A percentile compares a stretch with the other conserved stretches of the same genome.
phyloP scores from a whole-genome alignment of 768 basidiomycete species.

The Clavaria fumosa region DNA sequence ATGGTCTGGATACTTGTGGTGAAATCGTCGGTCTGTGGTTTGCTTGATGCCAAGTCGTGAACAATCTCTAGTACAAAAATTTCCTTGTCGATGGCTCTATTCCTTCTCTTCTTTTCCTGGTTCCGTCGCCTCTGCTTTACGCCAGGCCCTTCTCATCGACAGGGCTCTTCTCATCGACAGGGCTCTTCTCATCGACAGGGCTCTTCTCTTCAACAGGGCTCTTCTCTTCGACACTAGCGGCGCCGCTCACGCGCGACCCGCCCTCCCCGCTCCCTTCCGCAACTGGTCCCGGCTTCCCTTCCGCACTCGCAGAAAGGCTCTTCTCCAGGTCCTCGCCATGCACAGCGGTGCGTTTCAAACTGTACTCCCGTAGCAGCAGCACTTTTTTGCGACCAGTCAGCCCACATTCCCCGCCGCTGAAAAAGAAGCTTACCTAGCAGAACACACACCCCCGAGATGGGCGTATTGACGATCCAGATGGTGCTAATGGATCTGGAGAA shows the following conservation, averaged over 20 bases:
- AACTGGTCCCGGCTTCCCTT: conserved; percentile 16
- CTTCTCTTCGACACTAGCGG: neutral
- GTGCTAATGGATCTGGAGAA: conserved; percentile 45
- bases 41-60: too few relatives aligned
- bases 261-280: too few relatives aligned
- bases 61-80: too few relatives aligned
- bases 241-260: neutral
- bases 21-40: too few relatives aligned
- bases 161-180: too few relatives aligned
- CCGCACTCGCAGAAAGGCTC: neutral
- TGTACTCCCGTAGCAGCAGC: conserved; percentile 42
- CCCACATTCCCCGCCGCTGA: neutral
- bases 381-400: conserved; percentile 20
- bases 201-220: neutral
- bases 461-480: conserved; percentile 54
- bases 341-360: conserved; percentile 37
- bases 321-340: conserved; percentile 16
- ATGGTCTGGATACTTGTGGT: too few relatives aligned
- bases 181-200: too few relatives aligned
- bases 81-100: too few relatives aligned
- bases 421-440: conserved; percentile 27
- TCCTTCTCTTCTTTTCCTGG: too few relatives aligned
- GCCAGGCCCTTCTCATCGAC: too few relatives aligned
- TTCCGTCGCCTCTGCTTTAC: too few relatives aligned
- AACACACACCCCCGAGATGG: conserved; percentile 37